Percentiles rank a stretch among this genome's conserved stretches.
phyloP scores from a whole-genome alignment of 176 grass and related monocot species.

The Olyra latifolia region DNA sequence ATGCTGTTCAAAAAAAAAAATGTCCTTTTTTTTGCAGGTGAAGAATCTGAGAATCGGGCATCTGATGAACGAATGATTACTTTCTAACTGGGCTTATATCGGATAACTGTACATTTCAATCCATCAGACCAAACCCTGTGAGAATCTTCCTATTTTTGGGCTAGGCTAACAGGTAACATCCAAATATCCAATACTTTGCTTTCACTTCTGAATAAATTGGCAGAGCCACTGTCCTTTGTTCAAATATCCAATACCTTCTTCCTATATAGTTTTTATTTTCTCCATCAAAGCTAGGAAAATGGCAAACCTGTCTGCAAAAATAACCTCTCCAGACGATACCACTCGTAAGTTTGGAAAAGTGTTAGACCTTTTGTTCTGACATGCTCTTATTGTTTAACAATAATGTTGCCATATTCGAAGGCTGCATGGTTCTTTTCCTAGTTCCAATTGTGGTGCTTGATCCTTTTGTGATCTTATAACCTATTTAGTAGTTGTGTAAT shows the following conservation, averaged over 20 bases:
- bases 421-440: not conserved
- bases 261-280: conserved; percentile 26
- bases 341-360: not conserved
- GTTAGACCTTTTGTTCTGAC: not conserved
- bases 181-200: conserved; percentile 2
- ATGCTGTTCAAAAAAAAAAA: too few species aligned
- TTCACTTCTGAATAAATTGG: too few species aligned
- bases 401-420: not conserved
- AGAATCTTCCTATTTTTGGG: conserved; percentile 34
- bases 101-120: conserved; percentile 26
- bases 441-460: not conserved
- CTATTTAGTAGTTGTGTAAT: conserved; percentile 18
- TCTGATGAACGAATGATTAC: conserved; percentile 7
- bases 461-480: not conserved
- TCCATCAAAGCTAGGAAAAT: conserved; percentile 12
- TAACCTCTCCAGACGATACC: conserved; percentile 21
- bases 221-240: too few species aligned
- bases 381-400: not conserved
- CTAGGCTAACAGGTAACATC: conserved; percentile 26
- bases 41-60: conserved; percentile 11
- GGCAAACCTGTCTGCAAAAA: conserved; percentile 24
- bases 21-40: conserved; percentile 6
- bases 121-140: conserved; percentile 16
- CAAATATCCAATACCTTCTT: conserved; percentile 10
- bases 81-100: not conserved